Evolutionary conservation across 2,329 filamentous ascomycete genomes (phyloP), one percentile per base, ranked within the genome.

Genomic region (Colletotrichum costaricense): DNA sequence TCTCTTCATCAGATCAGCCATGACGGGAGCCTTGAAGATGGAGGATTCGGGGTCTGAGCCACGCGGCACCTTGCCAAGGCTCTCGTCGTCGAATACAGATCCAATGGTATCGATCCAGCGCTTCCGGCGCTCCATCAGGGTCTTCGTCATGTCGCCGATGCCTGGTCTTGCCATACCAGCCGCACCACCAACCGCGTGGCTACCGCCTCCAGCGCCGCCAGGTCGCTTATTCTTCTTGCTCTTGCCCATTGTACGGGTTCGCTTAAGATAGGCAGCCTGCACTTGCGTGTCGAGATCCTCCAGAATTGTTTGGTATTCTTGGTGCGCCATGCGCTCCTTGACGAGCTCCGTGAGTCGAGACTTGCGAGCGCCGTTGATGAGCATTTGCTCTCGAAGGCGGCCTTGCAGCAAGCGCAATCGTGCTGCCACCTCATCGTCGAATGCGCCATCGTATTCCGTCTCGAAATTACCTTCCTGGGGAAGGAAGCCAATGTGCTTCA

Each of bases 221-320:
- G 91, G 92, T 5, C 93, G 87, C 81, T 97, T 96, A 70, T 95
- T 93, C 85, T 97, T 98, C 83, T 97, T 97, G 82, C 92, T 95
- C 86, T 98, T 97, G 81, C 95, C 94, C 84, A 98, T 93, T 0
- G 95, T 98, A 59, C 97, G 92, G 33, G 96, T 98, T 28, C 97
- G 93, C 85, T 99, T 99, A 57, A 97, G 91, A 80, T 98, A 99
- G 4, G 97, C 96, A 64, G 94, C 93, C 80, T 98, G 95, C 55
- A 98, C 95, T 81, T 98, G 97, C 55, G 92, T 92, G 86, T 99
- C 97, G 26, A 99, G 91, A 81, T 99, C 97, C 81, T 99, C 97
- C 63, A 97, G 93, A 78, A 99, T 99, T 69, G 95, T 98, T 81
- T 93, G 93, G 86, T 98, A 99, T 81, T 99, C 97, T 80, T 99